Percentiles rank a stretch among this genome's conserved stretches.
These are phyloP conservation scores for Pulveroboletus sp. DNA, from an alignment of 768 basidiomycete species.

Conservation along the genomic window DNA sequence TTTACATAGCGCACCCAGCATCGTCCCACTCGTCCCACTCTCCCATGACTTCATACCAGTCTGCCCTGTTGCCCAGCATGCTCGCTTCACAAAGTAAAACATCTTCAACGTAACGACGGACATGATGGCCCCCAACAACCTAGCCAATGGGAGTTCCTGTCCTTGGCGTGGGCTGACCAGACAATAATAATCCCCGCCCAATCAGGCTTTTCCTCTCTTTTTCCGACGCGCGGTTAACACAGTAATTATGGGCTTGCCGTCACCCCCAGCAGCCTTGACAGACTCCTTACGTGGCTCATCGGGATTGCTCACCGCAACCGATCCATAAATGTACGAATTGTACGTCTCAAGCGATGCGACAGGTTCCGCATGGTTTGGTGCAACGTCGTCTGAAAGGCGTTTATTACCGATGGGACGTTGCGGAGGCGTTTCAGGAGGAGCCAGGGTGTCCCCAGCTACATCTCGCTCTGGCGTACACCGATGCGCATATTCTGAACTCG, in stretches of 20 bases:
- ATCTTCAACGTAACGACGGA: constrained; percentile 17
- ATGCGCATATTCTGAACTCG: constrained; percentile 23
- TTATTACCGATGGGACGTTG: constrained; percentile 26
- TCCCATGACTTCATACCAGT: constrained; percentile 1
- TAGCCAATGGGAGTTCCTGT: not conserved
- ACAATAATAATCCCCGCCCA: constrained; percentile 2
- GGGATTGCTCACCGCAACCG: constrained; percentile 48
- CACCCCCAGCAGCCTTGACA: constrained; percentile 6
- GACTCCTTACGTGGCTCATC: constrained; percentile 25
- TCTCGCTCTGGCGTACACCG: constrained; percentile 42
- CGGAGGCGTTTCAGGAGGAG: constrained; percentile 51
- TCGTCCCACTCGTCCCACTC: not conserved
- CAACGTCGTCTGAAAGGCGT: constrained; percentile 39
- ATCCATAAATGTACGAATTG: constrained; percentile 54
- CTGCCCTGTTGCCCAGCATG: not conserved
- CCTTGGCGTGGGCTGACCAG: not conserved
- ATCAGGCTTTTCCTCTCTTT: constrained; percentile 34
- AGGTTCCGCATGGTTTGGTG: constrained; percentile 66
- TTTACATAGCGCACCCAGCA: no score
- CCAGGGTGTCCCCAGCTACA: constrained; percentile 25
- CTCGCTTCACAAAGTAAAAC: constrained; percentile 1
- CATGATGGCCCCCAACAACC: constrained; percentile 4
- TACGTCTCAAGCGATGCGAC: constrained; percentile 59
- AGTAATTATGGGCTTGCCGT: constrained; percentile 36
- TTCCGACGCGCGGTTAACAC: constrained; percentile 60